Evolutionary conservation across 2,329 filamentous ascomycete genomes (phyloP).

Genomic region (Colletotrichum gigasporum): DNA sequence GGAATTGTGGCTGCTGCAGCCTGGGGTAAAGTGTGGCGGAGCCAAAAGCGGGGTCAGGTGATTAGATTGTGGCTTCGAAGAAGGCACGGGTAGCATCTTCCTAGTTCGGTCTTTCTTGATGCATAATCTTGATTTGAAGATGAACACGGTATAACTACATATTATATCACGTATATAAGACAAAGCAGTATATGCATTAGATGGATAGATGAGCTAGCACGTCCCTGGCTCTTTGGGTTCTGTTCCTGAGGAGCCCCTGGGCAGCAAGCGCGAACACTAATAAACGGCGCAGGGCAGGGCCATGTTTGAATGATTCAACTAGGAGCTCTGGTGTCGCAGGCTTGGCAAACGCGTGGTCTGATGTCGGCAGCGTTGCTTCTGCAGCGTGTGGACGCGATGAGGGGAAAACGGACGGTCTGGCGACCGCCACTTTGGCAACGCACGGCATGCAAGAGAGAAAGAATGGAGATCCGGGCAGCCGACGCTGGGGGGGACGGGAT

Average conservation of each 20-base stretch:
- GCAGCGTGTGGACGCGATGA: too few species aligned
- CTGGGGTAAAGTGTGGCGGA: slow-evolving; percentile 23
- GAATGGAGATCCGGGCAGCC: too few species aligned
- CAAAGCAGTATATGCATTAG: fast-evolving
- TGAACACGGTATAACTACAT: too few species aligned
- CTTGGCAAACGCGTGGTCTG: slow-evolving; percentile 27
- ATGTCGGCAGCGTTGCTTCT: background rate
- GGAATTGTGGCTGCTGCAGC: slow-evolving; percentile 5
- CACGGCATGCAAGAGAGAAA: too few species aligned
- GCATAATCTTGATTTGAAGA: background rate
- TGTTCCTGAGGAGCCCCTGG: slow-evolving; percentile 7
- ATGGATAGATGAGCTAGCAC: background rate
- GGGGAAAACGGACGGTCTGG: background rate
- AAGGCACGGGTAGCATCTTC: background rate
- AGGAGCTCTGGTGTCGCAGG: background rate
- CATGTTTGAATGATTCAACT: background rate
- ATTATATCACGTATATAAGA: background rate
- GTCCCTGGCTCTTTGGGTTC: background rate
- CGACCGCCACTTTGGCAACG: background rate
- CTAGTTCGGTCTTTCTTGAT: background rate
- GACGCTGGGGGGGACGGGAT: too few species aligned
- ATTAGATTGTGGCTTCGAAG: background rate
- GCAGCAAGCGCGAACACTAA: slow-evolving; percentile 14
- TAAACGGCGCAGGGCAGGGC: background rate
- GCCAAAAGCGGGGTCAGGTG: slow-evolving; percentile 8